Evolutionary conservation across 108 stramenopile genomes (phyloP), one percentile per base, ranked within the genome.

Genomic region (Mayamaea pseudoterrestris): DNA sequence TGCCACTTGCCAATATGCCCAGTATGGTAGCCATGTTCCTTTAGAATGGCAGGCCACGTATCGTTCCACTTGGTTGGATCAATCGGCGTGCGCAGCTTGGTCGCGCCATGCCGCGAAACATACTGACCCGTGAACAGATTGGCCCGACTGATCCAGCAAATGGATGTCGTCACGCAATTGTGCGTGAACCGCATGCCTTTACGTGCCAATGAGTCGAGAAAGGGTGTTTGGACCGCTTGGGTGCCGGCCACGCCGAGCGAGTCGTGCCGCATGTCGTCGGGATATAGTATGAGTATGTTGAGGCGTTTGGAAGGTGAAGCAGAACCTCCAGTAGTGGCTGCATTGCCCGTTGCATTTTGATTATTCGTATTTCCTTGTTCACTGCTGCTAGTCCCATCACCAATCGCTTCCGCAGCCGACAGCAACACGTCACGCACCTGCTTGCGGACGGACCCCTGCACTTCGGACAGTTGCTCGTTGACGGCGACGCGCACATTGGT

Each of bases 101-200:
- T 3, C 2, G 28, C 30, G 13, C 27, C 14, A 60, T 89, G 87
- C 13, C 76, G 55, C 21, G 68, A 55, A 5, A 69, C 40, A 45
- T 83, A 83, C 30, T 61, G 57, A 17, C 87, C 87, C 1, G 78
- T 83, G 50, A 60, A 63, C 7, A 89, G 55, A 5, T 82, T 83
- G 35, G 76, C 81, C 5, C 87, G 47, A 13, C 66, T 69, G 3
- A 83, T 73, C 87, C 79, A 82, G 40, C 87, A 89, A 8, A 89
- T 65, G 37, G 66, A 62, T 4, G 87, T 89, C 34, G 87, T 89
- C 21, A 89, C 87, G 50, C 78, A 79, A 43, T 89, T 83, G 49
- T 80, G 74, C 2, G 71, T 61, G 34, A 89, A 89, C 22, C 74
- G 48, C 9, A 89, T 61, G 16, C 87, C 87, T 5, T 79, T 39